Conservation (phyloP, 179 eudicot species). For the Actinidia arguta region DNA sequence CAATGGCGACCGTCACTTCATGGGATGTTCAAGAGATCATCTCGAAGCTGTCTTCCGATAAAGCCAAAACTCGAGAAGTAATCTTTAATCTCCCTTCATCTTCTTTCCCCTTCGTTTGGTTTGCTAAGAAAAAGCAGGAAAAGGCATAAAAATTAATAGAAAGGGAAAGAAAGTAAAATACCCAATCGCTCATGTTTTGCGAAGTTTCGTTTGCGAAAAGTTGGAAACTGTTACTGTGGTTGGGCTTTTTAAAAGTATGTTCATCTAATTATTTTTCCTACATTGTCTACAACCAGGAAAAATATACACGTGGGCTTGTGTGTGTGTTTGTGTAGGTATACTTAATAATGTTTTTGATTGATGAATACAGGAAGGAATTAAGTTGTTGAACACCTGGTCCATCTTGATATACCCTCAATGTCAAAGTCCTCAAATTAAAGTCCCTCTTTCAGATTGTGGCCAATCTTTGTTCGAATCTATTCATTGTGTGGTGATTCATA, state of each 20-base stretch:
- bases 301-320: not conserved
- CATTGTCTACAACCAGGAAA: slow-evolving; percentile 11
- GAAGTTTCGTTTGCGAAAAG: too few species aligned
- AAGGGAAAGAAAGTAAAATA: not conserved
- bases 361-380: slow-evolving; percentile 82
- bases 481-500: too few species aligned
- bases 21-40: slow-evolving; percentile 82
- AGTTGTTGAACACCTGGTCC: slow-evolving; percentile 84
- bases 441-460: too few species aligned
- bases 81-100: not conserved
- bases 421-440: too few species aligned
- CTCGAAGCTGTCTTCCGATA: slow-evolving; percentile 75
- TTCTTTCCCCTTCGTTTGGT: not conserved
- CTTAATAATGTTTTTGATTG: slow-evolving; percentile 20
- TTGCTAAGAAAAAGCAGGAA: not conserved
- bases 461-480: too few species aligned
- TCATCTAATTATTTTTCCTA: not conserved
- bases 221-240: not conserved
- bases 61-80: slow-evolving; percentile 84
- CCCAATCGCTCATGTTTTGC: not conserved
- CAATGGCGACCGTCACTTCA: slow-evolving; percentile 45
- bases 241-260: not conserved
- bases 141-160: too few species aligned
- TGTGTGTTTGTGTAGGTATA: not conserved
- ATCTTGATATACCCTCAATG: too few species aligned